Evolutionary conservation across 2,329 filamentous ascomycete species (phyloP), one percentile per base, ranked within the genome.

Genomic region (Pseudopyricularia javanii): DNA sequence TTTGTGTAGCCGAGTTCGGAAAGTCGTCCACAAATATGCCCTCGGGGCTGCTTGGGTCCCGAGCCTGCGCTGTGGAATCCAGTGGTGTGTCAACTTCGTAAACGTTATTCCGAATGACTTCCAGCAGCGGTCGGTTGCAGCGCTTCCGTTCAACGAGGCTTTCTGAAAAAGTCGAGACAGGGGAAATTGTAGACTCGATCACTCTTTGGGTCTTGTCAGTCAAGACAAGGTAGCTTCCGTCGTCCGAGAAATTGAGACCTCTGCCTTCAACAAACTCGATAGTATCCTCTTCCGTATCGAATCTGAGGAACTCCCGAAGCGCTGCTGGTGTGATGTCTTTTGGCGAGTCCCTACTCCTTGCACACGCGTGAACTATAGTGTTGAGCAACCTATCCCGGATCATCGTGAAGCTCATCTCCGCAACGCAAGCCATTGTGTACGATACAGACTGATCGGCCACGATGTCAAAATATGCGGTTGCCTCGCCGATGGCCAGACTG

Each of bases 341-440:
- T 2, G 80, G 74, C 6, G 74, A 71, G 51, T 77, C 75, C 55
- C 78, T 73, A 24, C 77, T 76, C 54, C 80, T 74, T 2, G 76
- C 71, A 56, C 82, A 79, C 1, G 76, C 72, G 53, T 68, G 72
- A 50, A 76, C 73, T 22, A 85, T 66, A 15, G 75, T 74, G 52
- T 73, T 73, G 17, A 85, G 62, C 15, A 83, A 76, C 12, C 74
- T 72, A 52, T 79, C 78, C 40, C 82, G 79, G 32, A 85, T 68
- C 34, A 74, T 70, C 40, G 78, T 76, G 54, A 86, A 84, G 60
- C 83, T 80, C n/a, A 82, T 78, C 60, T 85, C 82, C 7, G 81
- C 81, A 55, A 86, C 77, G 58, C 82, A 85, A 14, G 81, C 82
- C 79, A 85, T 83, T 1, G 80, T 83, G 60, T 85, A 86, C 0